phyloP scores from a whole-genome alignment of 1,284 basidiomycete species.

The Boletellus deceptivus region DNA sequence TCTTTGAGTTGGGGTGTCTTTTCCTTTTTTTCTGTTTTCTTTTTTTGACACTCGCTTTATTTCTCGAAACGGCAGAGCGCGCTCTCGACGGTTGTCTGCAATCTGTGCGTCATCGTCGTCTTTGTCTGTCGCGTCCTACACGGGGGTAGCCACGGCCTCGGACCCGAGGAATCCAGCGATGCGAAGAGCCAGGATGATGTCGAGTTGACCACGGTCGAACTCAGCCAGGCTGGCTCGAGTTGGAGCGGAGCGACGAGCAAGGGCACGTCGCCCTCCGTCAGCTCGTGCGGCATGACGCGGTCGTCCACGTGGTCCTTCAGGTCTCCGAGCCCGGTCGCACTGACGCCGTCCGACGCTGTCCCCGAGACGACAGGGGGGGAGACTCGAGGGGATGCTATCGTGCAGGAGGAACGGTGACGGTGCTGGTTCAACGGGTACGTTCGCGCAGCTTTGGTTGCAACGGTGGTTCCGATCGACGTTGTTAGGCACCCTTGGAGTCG shows the following conservation, averaged over 20 bases:
- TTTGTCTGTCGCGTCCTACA: background rate
- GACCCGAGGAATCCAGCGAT: background rate
- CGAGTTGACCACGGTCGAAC: slow-evolving; percentile 11
- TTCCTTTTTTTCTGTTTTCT: background rate
- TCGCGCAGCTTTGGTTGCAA: background rate
- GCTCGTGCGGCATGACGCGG: background rate
- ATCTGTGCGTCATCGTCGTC: background rate
- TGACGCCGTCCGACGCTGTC: background rate
- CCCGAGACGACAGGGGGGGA: background rate
- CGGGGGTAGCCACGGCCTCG: background rate
- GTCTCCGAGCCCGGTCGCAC: background rate
- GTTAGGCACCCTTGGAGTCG: too few species aligned
- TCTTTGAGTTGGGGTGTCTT: too few species aligned
- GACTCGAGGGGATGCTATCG: background rate
- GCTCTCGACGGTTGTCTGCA: slow-evolving; percentile 1
- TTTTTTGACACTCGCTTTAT: background rate
- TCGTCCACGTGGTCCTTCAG: slow-evolving; percentile 11
- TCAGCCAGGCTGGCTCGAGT: background rate
- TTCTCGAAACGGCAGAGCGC: background rate
- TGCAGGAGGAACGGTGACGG: background rate
- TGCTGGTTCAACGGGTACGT: too few species aligned
- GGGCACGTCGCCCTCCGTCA: background rate
- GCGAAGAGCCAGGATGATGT: background rate
- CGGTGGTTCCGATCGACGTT: background rate
- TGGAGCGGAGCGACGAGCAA: slow-evolving; percentile 6